Evolutionary conservation across 2,329 filamentous ascomycete genomes (phyloP).

Genomic region (Aureobasidium sp.): DNA sequence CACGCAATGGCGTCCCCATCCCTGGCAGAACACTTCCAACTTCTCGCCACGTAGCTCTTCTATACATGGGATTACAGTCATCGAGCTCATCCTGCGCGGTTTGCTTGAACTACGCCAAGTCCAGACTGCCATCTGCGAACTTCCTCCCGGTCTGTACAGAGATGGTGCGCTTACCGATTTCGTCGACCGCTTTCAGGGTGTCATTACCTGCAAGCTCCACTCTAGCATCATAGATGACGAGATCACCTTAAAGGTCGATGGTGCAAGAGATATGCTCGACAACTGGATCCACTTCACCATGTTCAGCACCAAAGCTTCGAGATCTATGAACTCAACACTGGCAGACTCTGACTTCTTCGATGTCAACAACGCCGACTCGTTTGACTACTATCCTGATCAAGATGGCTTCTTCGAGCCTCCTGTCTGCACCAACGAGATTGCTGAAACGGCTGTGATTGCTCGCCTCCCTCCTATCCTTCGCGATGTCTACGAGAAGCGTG

Average conservation of each 20-base stretch:
- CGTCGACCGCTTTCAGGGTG: constrained; percentile 24
- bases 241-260: constrained; percentile 24
- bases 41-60: constrained; percentile 27
- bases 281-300: constrained; percentile 16
- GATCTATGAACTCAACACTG: not conserved
- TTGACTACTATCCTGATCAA: not conserved
- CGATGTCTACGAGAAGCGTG: not conserved
- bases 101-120: constrained; percentile 28
- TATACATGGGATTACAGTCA: constrained; percentile 29
- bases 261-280: constrained; percentile 23
- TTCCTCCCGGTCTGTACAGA: constrained; percentile 25
- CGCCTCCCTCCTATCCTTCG: not conserved
- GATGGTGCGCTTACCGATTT: constrained; percentile 27
- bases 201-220: constrained; percentile 24
- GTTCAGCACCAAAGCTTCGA: not conserved
- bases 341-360: not conserved
- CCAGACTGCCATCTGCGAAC: constrained; percentile 30
- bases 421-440: not conserved
- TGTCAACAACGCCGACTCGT: not conserved
- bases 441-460: not conserved
- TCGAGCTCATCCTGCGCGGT: constrained; percentile 32
- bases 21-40: constrained; percentile 7
- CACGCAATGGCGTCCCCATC: not conserved
- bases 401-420: not conserved
- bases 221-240: constrained; percentile 5